These are phyloP conservation scores for Talaromyces sp. DNA, from an alignment of 2,329 filamentous ascomycete genomes.

Conservation along the genomic window DNA sequence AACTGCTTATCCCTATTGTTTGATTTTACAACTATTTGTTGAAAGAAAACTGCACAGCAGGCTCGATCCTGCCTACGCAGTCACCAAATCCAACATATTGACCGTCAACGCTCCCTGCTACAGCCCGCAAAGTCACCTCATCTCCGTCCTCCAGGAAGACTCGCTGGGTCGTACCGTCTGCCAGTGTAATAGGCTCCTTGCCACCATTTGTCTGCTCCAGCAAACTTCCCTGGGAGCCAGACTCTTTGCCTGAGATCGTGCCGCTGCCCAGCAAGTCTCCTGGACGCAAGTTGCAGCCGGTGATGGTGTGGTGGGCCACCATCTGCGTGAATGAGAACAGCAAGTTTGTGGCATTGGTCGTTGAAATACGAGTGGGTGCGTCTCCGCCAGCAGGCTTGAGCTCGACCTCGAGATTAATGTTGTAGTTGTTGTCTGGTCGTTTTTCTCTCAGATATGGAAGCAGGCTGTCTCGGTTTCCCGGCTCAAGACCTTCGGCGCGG, in stretches of 20 bases:
- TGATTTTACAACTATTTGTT: not conserved
- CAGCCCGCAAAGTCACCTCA: constrained; percentile 59
- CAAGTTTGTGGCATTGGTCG: constrained; percentile 59
- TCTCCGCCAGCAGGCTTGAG: constrained; percentile 30
- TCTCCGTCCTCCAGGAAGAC: constrained; percentile 72
- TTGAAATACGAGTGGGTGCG: constrained; percentile 51
- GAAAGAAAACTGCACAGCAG: constrained; percentile 27
- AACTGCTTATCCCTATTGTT: too few relatives aligned
- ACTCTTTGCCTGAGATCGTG: constrained; percentile 63
- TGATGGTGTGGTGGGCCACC: constrained; percentile 71
- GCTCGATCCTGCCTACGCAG: constrained; percentile 58
- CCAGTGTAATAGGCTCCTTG: constrained; percentile 57
- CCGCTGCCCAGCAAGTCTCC: constrained; percentile 74
- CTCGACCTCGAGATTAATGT: constrained; percentile 65
- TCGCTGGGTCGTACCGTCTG: constrained; percentile 57
- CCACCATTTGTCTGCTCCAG: constrained; percentile 68
- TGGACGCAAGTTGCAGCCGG: constrained; percentile 66
- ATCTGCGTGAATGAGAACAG: constrained; percentile 82
- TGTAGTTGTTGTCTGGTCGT: constrained; percentile 52
- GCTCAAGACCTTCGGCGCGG: constrained; percentile 47
- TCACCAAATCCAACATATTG: constrained; percentile 72
- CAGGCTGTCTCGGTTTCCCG: constrained; percentile 47
- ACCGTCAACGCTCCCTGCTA: constrained; percentile 56
- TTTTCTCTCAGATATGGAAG: constrained; percentile 62
- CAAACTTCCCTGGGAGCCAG: constrained; percentile 59